Evolutionary conservation across 108 stramenopile genomes (phyloP).

Genomic region (Aurantiochytrium sp.): DNA sequence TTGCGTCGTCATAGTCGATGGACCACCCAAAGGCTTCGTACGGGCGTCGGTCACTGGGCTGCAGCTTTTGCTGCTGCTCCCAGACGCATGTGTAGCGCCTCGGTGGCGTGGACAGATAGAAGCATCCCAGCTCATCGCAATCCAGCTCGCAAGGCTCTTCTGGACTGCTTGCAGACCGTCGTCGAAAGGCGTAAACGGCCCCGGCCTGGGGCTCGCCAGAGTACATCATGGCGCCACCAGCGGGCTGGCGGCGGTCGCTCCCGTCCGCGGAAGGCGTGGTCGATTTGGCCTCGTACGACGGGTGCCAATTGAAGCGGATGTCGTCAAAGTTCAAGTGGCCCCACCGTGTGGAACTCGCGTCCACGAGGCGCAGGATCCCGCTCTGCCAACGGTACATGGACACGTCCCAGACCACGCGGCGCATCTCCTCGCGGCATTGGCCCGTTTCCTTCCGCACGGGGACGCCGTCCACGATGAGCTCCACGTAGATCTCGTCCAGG

Average conservation of each 20-base stretch:
- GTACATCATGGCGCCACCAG: conserved; percentile 39
- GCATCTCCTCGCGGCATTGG: conserved; percentile 63
- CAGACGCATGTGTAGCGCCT: conserved; percentile 56
- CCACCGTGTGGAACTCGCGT: conserved; percentile 56
- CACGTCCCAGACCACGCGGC: conserved; percentile 57
- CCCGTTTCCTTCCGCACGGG: conserved; percentile 66
- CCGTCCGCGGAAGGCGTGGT: conserved; percentile 33
- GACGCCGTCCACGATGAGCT: conserved; percentile 71
- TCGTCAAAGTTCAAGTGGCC: conserved; percentile 76
- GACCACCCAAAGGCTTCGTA: conserved; percentile 60
- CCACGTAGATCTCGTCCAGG: conserved; percentile 60
- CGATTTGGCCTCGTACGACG: background rate
- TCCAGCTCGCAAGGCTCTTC: background rate
- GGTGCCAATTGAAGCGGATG: conserved; percentile 61
- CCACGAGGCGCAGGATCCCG: conserved; percentile 68
- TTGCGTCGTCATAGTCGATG: conserved; percentile 54
- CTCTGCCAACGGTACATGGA: conserved; percentile 49
- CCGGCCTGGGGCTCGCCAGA: conserved; percentile 57
- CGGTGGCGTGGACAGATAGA: background rate
- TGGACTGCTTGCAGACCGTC: background rate
- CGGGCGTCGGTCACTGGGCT: conserved; percentile 62
- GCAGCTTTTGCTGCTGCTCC: conserved; percentile 55
- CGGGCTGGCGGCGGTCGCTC: conserved; percentile 40
- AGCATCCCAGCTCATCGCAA: background rate
- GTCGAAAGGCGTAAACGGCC: conserved; percentile 64